phyloP scores from a whole-genome alignment of 2,329 filamentous ascomycete species.

The Neoscytalidium dimidiatum region DNA sequence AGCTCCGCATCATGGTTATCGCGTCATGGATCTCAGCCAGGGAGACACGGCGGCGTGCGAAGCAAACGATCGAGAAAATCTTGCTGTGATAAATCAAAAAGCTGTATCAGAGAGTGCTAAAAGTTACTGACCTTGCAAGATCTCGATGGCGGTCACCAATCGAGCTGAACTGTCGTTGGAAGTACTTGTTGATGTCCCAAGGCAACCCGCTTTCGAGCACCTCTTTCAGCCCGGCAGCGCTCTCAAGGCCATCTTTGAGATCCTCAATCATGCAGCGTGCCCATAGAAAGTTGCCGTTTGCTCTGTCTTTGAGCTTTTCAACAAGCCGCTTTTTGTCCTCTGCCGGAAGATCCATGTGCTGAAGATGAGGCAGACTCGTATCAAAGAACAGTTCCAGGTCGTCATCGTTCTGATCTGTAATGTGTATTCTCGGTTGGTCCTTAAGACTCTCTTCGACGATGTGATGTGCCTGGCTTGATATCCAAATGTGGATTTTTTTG shows the following conservation, averaged over 20 bases:
- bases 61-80: slow-evolving; percentile 4
- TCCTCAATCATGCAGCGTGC: slow-evolving; percentile 10
- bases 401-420: not conserved
- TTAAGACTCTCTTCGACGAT: not conserved
- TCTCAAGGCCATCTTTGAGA: not conserved
- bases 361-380: not conserved
- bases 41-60: not conserved
- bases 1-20: slow-evolving; percentile 8
- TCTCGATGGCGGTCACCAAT: not conserved
- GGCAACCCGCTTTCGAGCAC: not conserved
- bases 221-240: not conserved
- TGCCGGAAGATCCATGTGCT: not conserved
- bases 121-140: not conserved
- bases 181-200: not conserved
- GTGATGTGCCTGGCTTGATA: not conserved
- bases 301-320: not conserved
- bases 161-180: not conserved
- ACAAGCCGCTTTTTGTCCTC: not conserved
- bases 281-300: slow-evolving; percentile 18
- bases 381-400: not conserved
- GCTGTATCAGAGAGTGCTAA: not conserved
- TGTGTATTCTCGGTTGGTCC: not conserved
- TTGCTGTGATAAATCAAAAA: not conserved
- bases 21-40: slow-evolving; percentile 6
- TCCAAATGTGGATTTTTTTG: not conserved